These are phyloP conservation scores for Linanthus parryae DNA, from an alignment of 148 eudicot genomes.

Conservation along the genomic window DNA sequence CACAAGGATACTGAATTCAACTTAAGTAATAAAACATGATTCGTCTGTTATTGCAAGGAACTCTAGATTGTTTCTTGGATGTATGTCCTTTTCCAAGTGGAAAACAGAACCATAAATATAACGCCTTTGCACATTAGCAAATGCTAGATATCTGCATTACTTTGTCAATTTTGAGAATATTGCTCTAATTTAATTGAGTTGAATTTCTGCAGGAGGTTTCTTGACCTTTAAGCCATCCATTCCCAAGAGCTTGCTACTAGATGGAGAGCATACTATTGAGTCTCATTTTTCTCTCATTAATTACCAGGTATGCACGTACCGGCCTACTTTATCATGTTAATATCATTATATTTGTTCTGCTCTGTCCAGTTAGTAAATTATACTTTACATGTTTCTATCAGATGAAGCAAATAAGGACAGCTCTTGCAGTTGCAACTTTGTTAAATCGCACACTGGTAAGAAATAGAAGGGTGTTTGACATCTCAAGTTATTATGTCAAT, in stretches of 20 bases:
- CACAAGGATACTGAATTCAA: no score
- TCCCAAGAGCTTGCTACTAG: slow-evolving; percentile 76
- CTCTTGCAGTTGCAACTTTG: slow-evolving; percentile 84
- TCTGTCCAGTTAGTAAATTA: slow-evolving; percentile 7
- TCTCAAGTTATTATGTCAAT: no score
- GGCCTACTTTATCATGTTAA: slow-evolving; percentile 1
- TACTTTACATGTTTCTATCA: slow-evolving; percentile 27
- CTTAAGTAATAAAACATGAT: no score
- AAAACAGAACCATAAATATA: slow-evolving; percentile 3
- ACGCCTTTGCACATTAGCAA: neutral
- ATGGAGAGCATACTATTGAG: slow-evolving; percentile 67
- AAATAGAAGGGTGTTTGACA: slow-evolving; percentile 7
- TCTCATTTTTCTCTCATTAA: slow-evolving; percentile 79
- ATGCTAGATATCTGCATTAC: slow-evolving; percentile 4
- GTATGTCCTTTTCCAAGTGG: no score
- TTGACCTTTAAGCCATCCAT: slow-evolving; percentile 76
- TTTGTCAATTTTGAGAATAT: neutral
- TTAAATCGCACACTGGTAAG: slow-evolving; percentile 91
- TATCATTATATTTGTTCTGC: slow-evolving; percentile 4
- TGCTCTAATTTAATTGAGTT: slow-evolving; percentile 9
- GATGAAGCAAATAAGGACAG: slow-evolving; percentile 92
- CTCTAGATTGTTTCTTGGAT: no score
- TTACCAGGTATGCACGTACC: slow-evolving; percentile 59
- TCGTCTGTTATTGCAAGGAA: no score
- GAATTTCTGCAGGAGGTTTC: slow-evolving; percentile 72